Conservation (phyloP, 73 alveolate genomes). For the Stentor roeselii region DNA sequence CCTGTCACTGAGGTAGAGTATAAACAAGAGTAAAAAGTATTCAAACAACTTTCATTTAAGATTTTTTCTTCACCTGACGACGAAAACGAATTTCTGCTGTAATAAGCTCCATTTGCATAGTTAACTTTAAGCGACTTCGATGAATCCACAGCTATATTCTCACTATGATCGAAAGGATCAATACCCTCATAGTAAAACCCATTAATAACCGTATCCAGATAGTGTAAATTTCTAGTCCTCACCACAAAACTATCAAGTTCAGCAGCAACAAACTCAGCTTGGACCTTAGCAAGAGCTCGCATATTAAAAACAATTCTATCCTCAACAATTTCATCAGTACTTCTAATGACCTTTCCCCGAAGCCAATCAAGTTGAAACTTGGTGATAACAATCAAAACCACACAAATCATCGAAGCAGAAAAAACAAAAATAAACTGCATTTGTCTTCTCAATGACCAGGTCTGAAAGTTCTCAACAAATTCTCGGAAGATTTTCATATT, state of each 20-base stretch:
- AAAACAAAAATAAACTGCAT: background rate
- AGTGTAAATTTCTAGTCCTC: background rate
- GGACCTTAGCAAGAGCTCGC: background rate
- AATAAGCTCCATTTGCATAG: too few relatives aligned
- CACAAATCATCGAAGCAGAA: background rate
- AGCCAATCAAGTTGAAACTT: background rate
- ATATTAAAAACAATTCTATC: background rate
- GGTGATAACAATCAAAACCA: background rate
- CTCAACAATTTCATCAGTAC: background rate
- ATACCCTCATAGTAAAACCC: background rate
- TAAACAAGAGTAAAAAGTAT: too few relatives aligned
- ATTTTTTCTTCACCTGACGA: too few relatives aligned
- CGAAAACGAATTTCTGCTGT: too few relatives aligned
- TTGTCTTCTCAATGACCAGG: slow-evolving; percentile 29
- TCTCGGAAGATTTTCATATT: too few relatives aligned
- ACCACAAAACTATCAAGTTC: background rate
- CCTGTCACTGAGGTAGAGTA: too few relatives aligned
- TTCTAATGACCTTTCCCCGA: background rate
- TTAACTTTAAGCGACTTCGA: too few relatives aligned
- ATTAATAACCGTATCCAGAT: background rate
- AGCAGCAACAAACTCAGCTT: background rate
- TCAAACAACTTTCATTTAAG: too few relatives aligned
- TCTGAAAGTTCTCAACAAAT: background rate
- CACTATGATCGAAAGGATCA: background rate
- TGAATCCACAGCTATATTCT: too few relatives aligned